Evolutionary conservation across 208 protist genomes (phyloP), one percentile per base, ranked within the genome.

Genomic region (Acanthamoeba castellanii): DNA sequence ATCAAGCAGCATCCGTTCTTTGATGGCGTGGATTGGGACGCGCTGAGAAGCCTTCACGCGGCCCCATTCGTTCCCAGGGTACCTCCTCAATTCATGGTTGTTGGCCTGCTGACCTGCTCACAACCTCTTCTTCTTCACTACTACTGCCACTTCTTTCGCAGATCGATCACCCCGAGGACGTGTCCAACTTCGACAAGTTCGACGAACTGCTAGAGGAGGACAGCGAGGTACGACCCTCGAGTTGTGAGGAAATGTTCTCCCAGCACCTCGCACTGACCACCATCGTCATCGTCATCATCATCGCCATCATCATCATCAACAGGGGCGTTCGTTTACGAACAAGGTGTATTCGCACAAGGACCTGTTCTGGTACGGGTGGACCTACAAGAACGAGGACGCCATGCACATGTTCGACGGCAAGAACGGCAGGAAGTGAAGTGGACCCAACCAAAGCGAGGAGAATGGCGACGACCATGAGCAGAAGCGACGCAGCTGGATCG

Each of bases 1-100:
- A 78, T 94, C 11, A 98, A 97, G 84, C 34, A 61, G 25, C 97
- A 98, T 89, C 93, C 97, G 25, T 98, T 98, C 94, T 98, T 98
- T 64, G 45, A 72, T 22, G 94, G 95, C 45, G 72, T 98, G 34
- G 95, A 98, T 84, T 98, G 96, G 95, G 96, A 98, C 20, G 93
- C 74, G 25, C 92, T 98, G 20, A 68, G 95, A 0, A 47, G 61
- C 45, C 74, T 95, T 22, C 52, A 97, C 6, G 78, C 59, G 55
- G 94, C 96, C 32, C 97, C 97, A 7, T 98, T 98, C 61, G 72
- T 97, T 7, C 97, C 97, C 37, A 93, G 68, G 45, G 96, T 97
- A 1, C 87, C 1, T 1, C 76, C 50, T 37, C n/a, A 66, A 34
- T 18, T 0, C 8, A 57, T 27, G 2, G 8, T 72, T 4, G 45